Conservation (phyloP, 192 early-diverging fungal genomes). For the Coemansia sp. region DNA sequence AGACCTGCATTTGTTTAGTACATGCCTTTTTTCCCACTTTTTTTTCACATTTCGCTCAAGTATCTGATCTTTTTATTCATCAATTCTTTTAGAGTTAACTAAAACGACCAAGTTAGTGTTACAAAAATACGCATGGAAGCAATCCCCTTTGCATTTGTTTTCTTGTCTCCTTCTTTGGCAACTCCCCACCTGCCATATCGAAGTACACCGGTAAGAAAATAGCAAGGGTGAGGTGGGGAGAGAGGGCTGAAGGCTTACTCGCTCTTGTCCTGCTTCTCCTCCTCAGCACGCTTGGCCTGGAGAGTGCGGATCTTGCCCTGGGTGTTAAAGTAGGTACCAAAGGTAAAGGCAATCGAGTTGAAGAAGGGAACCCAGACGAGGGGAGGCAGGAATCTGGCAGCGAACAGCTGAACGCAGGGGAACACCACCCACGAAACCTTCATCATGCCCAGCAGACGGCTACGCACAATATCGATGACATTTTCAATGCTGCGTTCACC, state of each 20-base stretch:
- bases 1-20: not conserved
- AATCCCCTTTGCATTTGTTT: no score
- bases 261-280: constrained; percentile 49
- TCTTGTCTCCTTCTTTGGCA: no score
- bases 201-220: no score
- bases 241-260: constrained; percentile 15
- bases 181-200: no score
- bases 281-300: constrained; percentile 44
- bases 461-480: constrained; percentile 59
- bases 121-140: no score
- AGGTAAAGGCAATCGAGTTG: constrained; percentile 78
- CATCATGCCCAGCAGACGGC: constrained; percentile 71
- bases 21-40: no score
- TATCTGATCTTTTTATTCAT: no score
- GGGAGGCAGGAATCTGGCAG: constrained; percentile 76
- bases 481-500: constrained; percentile 62
- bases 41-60: no score
- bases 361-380: constrained; percentile 90
- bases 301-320: constrained; percentile 66
- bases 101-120: no score
- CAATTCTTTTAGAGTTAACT: no score
- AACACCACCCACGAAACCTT: constrained; percentile 84
- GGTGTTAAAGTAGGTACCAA: constrained; percentile 78
- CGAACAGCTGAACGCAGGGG: constrained; percentile 76
- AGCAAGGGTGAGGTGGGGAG: not conserved